Evolutionary conservation across 2,329 filamentous ascomycete species (phyloP).

Genomic region (Diaporthe batatas): DNA sequence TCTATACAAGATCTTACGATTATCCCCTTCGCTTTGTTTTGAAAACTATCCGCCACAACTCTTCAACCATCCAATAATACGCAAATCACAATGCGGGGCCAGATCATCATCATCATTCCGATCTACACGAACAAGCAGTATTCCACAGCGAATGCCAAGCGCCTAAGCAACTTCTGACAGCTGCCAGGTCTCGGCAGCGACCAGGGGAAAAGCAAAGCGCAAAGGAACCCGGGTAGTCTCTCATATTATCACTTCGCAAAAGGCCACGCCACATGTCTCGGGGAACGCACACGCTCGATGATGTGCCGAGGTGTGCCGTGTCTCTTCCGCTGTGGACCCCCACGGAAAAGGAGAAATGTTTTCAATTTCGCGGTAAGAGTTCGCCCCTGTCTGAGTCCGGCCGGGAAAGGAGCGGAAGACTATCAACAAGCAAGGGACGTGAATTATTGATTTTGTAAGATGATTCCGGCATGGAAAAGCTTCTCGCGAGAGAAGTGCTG

Average conservation of each 20-base stretch:
- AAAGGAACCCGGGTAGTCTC: neutral
- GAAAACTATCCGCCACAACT: too few species aligned
- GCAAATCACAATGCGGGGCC: neutral
- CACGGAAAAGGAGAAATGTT: neutral
- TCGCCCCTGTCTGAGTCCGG: neutral
- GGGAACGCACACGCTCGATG: neutral
- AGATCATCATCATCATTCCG: neutral
- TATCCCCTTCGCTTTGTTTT: neutral
- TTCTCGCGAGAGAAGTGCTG: neutral
- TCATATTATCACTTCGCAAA: too few species aligned
- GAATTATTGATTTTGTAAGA: neutral
- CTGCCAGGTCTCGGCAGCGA: neutral
- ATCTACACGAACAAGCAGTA: neutral
- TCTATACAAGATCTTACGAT: neutral
- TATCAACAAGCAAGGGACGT: neutral
- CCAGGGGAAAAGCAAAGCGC: conserved; percentile 6
- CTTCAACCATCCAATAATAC: neutral
- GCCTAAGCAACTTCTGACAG: neutral
- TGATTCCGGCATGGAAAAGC: neutral
- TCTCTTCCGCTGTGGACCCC: neutral
- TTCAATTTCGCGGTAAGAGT: neutral
- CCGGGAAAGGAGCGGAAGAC: neutral
- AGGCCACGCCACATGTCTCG: conserved; percentile 7
- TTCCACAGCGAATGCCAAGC: neutral
- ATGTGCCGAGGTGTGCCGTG: neutral